Conservation (phyloP, 2,329 filamentous ascomycete genomes). For the Colletotrichum tofieldiae region DNA sequence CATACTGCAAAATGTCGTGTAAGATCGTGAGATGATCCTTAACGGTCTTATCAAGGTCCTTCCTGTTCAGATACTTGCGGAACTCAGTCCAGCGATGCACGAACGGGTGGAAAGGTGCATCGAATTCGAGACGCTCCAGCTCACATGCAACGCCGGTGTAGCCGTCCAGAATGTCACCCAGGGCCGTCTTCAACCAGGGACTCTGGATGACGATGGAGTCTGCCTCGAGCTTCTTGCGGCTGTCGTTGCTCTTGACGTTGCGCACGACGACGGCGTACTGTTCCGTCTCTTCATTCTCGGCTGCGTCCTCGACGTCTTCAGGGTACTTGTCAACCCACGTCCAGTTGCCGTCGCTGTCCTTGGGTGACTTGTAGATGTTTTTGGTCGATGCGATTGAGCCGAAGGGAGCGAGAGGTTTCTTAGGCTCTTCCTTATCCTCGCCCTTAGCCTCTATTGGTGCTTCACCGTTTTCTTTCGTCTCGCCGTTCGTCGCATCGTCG, state of each 20-base stretch:
- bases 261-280: slow-evolving; percentile 74
- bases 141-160: slow-evolving; percentile 74
- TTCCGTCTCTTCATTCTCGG: slow-evolving; percentile 73
- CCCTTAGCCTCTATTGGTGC: slow-evolving; percentile 45
- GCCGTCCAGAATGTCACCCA: slow-evolving; percentile 68
- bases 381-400: slow-evolving; percentile 59
- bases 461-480: slow-evolving; percentile 25
- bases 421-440: slow-evolving; percentile 44
- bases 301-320: slow-evolving; percentile 68
- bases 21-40: slow-evolving; percentile 65
- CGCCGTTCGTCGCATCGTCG: neutral
- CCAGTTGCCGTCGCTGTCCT: slow-evolving; percentile 64
- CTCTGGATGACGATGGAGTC: slow-evolving; percentile 77
- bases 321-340: slow-evolving; percentile 72
- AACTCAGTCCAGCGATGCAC: slow-evolving; percentile 76
- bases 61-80: slow-evolving; percentile 56
- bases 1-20: slow-evolving; percentile 62
- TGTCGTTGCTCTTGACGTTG: slow-evolving; percentile 71
- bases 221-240: slow-evolving; percentile 72
- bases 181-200: slow-evolving; percentile 70
- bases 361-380: slow-evolving; percentile 59
- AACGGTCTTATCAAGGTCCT: slow-evolving; percentile 59
- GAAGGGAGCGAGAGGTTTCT: slow-evolving; percentile 46
- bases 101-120: slow-evolving; percentile 73
- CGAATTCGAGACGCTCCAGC: slow-evolving; percentile 74